phyloP scores from a whole-genome alignment of 352 stramenopile genomes.

The Elongisporangium senticosum region DNA sequence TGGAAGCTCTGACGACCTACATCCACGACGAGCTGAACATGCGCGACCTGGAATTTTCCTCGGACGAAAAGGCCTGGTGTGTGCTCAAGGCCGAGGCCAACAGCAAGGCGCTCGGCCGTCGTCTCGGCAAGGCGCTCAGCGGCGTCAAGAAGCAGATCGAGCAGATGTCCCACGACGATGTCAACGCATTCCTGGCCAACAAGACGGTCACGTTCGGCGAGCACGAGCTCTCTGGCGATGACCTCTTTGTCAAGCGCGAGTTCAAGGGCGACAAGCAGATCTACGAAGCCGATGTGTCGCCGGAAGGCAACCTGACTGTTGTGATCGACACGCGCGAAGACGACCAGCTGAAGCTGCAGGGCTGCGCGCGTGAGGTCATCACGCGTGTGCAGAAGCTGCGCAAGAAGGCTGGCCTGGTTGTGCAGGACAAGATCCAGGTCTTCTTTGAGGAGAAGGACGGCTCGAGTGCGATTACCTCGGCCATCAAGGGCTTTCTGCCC shows the following conservation, averaged over 20 bases:
- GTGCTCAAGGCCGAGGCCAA: conserved; percentile 93
- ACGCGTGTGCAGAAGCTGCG: conserved; percentile 98
- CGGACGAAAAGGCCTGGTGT: conserved; percentile 90
- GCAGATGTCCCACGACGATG: conserved; percentile 64
- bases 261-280: conserved; percentile 92
- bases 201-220: conserved; percentile 81
- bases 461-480: conserved; percentile 48
- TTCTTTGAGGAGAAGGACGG: conserved; percentile 87
- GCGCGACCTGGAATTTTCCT: conserved; percentile 88
- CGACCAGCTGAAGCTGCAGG: conserved; percentile 92
- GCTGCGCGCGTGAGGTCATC: conserved; percentile 94
- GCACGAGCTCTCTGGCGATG: conserved; percentile 79
- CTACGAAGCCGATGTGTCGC: conserved; percentile 87
- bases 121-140: conserved; percentile 96
- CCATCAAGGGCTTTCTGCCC: conserved; percentile 49
- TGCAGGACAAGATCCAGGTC: conserved; percentile 95
- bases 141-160: conserved; percentile 84
- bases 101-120: conserved; percentile 92
- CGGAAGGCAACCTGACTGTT: conserved; percentile 91
- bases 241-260: conserved; percentile 92
- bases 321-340: conserved; percentile 95
- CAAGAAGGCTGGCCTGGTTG: conserved; percentile 93
- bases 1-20: conserved; percentile 89
- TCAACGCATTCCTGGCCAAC: conserved; percentile 59
- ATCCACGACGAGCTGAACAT: conserved; percentile 98